A percentile compares a stretch with the other conserved stretches of the same genome.
Conservation (phyloP, 345 rosid species). For the Anacardium occidentale region DNA sequence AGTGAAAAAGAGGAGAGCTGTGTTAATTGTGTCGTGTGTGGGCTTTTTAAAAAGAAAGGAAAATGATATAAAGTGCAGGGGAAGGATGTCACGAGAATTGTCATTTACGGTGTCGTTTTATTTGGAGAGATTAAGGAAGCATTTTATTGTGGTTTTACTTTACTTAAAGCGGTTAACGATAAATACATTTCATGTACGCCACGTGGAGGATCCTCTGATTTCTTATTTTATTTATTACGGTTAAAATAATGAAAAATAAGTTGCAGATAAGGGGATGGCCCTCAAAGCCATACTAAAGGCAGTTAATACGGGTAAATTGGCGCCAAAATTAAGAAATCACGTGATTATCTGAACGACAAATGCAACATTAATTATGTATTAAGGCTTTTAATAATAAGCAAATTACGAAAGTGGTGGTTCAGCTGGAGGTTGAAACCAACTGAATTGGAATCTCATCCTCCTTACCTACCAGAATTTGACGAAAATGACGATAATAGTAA, state of each 20-base stretch:
- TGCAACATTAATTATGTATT: neutral
- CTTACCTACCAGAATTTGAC: constrained; percentile 1
- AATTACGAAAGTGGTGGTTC: too few species aligned
- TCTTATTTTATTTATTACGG: neutral
- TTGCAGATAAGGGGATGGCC: too few species aligned
- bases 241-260: too few species aligned
- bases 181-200: too few species aligned
- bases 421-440: constrained; percentile 1
- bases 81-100: neutral
- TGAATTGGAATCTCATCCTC: constrained; percentile 11
- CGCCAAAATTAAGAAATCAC: constrained; percentile 26
- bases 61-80: constrained; percentile 1
- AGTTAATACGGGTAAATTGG: constrained; percentile 31
- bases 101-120: constrained; percentile 13
- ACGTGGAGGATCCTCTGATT: neutral
- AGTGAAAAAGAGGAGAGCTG: neutral
- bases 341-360: constrained; percentile 15
- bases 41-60: constrained; percentile 12
- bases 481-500: too few species aligned
- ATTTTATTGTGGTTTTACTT: constrained; percentile 22
- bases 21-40: neutral
- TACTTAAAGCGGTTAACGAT: constrained; percentile 6
- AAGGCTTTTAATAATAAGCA: too few species aligned
- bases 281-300: neutral
- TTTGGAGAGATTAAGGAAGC: neutral